phyloP scores from a whole-genome alignment of 768 basidiomycete species.

The Pleurotus salmoneostramineus region DNA sequence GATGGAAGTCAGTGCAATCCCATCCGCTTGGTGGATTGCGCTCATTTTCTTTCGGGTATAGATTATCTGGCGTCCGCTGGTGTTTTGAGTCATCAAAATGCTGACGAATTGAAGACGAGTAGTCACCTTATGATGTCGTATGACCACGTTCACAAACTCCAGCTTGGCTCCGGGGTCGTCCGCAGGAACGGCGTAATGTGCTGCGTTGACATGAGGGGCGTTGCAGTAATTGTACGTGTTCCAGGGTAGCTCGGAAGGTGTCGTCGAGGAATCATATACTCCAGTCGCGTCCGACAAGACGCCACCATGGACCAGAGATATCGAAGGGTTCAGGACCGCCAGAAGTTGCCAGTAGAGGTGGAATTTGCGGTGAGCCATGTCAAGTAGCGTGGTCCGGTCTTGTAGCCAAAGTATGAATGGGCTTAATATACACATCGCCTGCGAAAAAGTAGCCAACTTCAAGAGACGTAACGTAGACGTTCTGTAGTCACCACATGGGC shows the following conservation, averaged over 20 bases:
- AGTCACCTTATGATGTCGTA: constrained; percentile 13
- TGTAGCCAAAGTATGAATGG: background rate
- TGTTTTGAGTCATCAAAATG: no score
- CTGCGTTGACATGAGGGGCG: constrained; percentile 12
- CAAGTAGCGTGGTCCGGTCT: background rate
- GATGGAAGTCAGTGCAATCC: constrained; percentile 13
- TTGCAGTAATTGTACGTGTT: constrained; percentile 17
- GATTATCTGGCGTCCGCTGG: constrained; percentile 14
- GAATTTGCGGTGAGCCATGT: background rate
- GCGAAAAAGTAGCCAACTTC: constrained; percentile 2
- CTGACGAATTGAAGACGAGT: background rate
- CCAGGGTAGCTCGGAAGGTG: constrained; percentile 11
- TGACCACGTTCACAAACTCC: constrained; percentile 13
- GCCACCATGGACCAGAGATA: background rate
- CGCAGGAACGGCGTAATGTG: constrained; percentile 9
- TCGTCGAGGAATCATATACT: constrained; percentile 11
- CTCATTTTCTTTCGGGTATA: constrained; percentile 11
- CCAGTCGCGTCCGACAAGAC: constrained; percentile 2
- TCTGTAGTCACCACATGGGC: constrained; percentile 1
- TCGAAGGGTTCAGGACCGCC: background rate
- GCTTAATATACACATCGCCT: constrained; percentile 5
- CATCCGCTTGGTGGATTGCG: constrained; percentile 12
- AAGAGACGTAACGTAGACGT: background rate
- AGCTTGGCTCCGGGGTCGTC: constrained; percentile 1
- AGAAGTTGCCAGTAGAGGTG: background rate